phyloP scores from a whole-genome alignment of 2,329 filamentous ascomycete genomes.

The Pseudogymnoascus sp. region DNA sequence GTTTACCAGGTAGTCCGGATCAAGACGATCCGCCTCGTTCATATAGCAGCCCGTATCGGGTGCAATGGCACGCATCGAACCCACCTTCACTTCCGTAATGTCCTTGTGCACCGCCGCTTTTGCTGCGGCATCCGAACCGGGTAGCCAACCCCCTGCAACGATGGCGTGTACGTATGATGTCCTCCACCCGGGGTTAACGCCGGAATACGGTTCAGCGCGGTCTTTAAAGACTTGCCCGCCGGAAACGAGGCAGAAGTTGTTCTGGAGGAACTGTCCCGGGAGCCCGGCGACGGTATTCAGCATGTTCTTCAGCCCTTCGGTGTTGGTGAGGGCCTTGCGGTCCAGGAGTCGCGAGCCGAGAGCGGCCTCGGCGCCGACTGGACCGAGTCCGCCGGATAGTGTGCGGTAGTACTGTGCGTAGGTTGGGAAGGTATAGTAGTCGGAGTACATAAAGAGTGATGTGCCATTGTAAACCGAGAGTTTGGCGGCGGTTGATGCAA shows the following conservation, averaged over 20 bases:
- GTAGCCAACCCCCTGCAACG: conserved; percentile 13
- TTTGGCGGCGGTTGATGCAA: conserved; percentile 16
- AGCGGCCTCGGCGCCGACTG: conserved; percentile 8
- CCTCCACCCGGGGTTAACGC: conserved; percentile 27
- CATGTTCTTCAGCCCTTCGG: conserved; percentile 18
- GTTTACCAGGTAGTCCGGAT: conserved; percentile 27
- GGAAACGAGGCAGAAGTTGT: conserved; percentile 25
- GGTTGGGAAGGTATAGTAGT: conserved; percentile 17
- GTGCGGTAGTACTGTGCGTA: conserved; percentile 28
- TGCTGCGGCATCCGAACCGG: conserved; percentile 14
- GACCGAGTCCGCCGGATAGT: conserved; percentile 19
- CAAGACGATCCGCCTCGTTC: conserved; percentile 35
- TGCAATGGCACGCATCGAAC: conserved; percentile 29
- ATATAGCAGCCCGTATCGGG: conserved; percentile 37
- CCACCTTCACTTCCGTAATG: conserved; percentile 27
- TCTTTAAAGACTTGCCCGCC: conserved; percentile 28
- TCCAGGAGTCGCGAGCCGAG: conserved; percentile 27
- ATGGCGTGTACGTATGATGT: conserved; percentile 18
- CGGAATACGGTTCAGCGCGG: conserved; percentile 22
- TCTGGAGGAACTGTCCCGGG: conserved; percentile 20
- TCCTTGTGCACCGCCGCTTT: conserved; percentile 22
- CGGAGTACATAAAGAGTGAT: conserved; percentile 17
- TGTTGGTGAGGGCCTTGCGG: conserved; percentile 18
- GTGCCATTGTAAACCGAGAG: conserved; percentile 18
- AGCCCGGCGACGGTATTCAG: conserved; percentile 25